Percentiles rank a stretch among this genome's conserved stretches.
phyloP scores from a whole-genome alignment of 2,329 filamentous ascomycete genomes.

The Sporothrix variecibatus region DNA sequence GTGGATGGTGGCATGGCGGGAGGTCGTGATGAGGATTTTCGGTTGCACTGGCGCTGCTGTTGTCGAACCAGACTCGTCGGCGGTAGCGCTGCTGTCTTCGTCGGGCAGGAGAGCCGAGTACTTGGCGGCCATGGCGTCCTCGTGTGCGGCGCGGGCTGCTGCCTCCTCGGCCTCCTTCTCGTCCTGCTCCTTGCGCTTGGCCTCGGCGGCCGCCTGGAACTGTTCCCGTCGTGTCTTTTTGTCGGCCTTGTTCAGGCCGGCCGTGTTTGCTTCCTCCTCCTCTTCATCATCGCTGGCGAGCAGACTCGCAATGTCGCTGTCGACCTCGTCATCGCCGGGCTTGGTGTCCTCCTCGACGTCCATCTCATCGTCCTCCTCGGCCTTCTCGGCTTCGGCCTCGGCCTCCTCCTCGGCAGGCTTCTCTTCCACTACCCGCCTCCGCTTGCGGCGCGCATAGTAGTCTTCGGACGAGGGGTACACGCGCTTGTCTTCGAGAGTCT shows the following conservation, averaged over 20 bases:
- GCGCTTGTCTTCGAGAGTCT: slow-evolving; percentile 83
- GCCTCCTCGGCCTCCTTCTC: slow-evolving; percentile 20
- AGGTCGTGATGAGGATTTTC: slow-evolving; percentile 82
- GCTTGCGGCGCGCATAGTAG: slow-evolving; percentile 61
- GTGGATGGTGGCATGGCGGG: slow-evolving; percentile 85
- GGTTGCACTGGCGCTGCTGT: slow-evolving; percentile 41
- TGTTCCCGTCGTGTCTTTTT: slow-evolving; percentile 45
- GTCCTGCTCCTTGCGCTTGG: slow-evolving; percentile 41
- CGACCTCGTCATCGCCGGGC: slow-evolving; percentile 53
- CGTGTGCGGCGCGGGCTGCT: slow-evolving; percentile 63
- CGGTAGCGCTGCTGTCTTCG: slow-evolving; percentile 4
- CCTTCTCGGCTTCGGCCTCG: slow-evolving; percentile 43
- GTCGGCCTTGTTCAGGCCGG: slow-evolving; percentile 45
- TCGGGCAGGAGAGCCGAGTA: slow-evolving; percentile 63
- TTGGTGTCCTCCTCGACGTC: slow-evolving; percentile 47
- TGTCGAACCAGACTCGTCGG: slow-evolving; percentile 54
- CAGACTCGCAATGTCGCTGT: slow-evolving; percentile 33
- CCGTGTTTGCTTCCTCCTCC: slow-evolving; percentile 42
- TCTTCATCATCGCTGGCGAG: slow-evolving; percentile 45
- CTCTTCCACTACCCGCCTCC: slow-evolving; percentile 49
- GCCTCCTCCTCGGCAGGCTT: slow-evolving; percentile 49
- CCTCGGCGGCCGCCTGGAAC: slow-evolving; percentile 38
- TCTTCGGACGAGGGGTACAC: slow-evolving; percentile 79
- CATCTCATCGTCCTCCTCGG: slow-evolving; percentile 46
- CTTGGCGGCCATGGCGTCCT: slow-evolving; percentile 61